These are phyloP conservation scores for Apiosordaria backusii DNA, from an alignment of 495 filamentous ascomycete species.

Conservation along the genomic window DNA sequence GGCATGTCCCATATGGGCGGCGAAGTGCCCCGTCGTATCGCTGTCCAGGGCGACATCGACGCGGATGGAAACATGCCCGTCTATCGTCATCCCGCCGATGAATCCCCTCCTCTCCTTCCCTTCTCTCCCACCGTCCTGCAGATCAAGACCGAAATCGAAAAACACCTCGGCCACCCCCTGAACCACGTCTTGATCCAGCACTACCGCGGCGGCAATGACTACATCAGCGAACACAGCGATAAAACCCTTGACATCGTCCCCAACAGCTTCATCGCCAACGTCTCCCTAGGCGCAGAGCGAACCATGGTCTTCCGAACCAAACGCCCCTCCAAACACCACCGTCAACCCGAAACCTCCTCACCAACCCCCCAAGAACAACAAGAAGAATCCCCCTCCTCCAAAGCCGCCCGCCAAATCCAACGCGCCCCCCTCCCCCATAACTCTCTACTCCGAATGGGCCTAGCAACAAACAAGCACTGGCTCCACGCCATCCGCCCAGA, in stretches of 20 bases:
- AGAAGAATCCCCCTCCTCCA: neutral
- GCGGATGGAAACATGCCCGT: conserved; percentile 78
- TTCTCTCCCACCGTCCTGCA: conserved; percentile 70
- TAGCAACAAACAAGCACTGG: conserved; percentile 79
- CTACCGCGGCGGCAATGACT: conserved; percentile 86
- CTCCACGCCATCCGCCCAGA: conserved; percentile 87
- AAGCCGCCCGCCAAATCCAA: conserved; percentile 41
- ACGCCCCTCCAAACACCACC: conserved; percentile 39
- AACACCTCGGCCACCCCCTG: conserved; percentile 69
- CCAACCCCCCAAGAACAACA: neutral
- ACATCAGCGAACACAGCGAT: conserved; percentile 95
- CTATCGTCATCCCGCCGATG: conserved; percentile 91
- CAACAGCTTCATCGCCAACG: conserved; percentile 80
- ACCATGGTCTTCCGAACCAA: conserved; percentile 91
- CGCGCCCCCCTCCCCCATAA: conserved; percentile 81
- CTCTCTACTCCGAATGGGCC: conserved; percentile 78
- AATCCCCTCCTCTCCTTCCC: conserved; percentile 70
- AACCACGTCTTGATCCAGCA: conserved; percentile 94
- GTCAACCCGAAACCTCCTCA: neutral
- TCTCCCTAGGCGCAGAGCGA: conserved; percentile 86
- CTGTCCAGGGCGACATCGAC: conserved; percentile 73
- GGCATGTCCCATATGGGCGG: conserved; percentile 90
- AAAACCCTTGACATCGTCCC: conserved; percentile 91
- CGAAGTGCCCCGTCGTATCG: conserved; percentile 89
- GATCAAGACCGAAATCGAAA: conserved; percentile 65